Percentiles rank a stretch among this genome's conserved stretches.
Evolutionary conservation across 2,329 filamentous ascomycete species (phyloP).

Genomic region (Reticulascus tulasneorum): DNA sequence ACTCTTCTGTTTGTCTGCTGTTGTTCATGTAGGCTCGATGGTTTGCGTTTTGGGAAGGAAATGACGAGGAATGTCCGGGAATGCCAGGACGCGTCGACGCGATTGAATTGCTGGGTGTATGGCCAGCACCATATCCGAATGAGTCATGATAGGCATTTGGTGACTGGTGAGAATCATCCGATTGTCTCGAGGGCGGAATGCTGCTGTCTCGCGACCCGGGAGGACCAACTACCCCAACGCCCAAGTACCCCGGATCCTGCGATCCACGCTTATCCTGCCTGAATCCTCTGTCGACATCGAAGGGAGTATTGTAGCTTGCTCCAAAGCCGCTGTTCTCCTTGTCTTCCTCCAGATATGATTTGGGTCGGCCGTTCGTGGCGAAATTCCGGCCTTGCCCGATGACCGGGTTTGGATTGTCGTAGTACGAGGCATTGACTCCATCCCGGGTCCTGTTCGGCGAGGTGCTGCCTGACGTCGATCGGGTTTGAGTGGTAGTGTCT

Average conservation of each 20-base stretch:
- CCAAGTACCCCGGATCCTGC: slow-evolving; percentile 39
- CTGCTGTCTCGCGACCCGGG: slow-evolving; percentile 48
- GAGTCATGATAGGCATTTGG: slow-evolving; percentile 27
- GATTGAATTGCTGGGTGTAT: slow-evolving; percentile 40
- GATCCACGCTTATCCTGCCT: slow-evolving; percentile 25
- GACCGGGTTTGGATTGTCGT: slow-evolving; percentile 38
- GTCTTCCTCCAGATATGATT: slow-evolving; percentile 35
- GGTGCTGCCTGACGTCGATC: slow-evolving; percentile 46
- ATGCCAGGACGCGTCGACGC: slow-evolving; percentile 43
- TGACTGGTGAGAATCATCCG: slow-evolving; percentile 35
- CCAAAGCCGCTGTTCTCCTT: slow-evolving; percentile 25
- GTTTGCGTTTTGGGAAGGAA: slow-evolving; percentile 39
- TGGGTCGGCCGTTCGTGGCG: slow-evolving; percentile 24
- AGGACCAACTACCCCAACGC: slow-evolving; percentile 31
- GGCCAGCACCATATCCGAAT: slow-evolving; percentile 24
- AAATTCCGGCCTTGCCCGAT: slow-evolving; percentile 35
- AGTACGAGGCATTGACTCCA: slow-evolving; percentile 42
- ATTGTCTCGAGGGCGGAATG: slow-evolving; percentile 52
- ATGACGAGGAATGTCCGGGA: slow-evolving; percentile 41
- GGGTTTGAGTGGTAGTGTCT: slow-evolving; percentile 40
- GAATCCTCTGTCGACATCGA: slow-evolving; percentile 16
- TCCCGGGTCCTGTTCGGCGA: slow-evolving; percentile 57
- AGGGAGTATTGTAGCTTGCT: slow-evolving; percentile 17
- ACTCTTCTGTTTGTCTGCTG: slow-evolving; percentile 32
- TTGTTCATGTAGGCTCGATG: slow-evolving; percentile 31